phyloP scores from a whole-genome alignment of 441 rosid species.

The Adansonia rubrostipa region DNA sequence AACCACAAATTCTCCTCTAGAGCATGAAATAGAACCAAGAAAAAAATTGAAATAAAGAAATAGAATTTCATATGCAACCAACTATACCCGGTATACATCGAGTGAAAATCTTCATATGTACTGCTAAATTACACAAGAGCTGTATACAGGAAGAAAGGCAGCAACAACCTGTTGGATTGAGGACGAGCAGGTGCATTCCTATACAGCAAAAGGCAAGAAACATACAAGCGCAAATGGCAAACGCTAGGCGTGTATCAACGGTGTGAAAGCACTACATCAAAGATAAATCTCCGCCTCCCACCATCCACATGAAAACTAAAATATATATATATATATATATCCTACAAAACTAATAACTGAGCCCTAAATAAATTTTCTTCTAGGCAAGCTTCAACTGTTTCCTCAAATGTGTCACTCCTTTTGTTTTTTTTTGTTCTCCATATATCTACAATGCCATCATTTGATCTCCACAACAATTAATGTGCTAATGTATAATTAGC shows the following conservation, averaged over 20 bases:
- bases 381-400: slow-evolving; percentile 29
- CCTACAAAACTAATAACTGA: slow-evolving; percentile 23
- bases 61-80: slow-evolving; percentile 35
- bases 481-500: slow-evolving; percentile 37
- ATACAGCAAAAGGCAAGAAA: slow-evolving; percentile 25
- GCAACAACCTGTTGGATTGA: slow-evolving; percentile 31
- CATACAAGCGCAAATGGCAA: slow-evolving; percentile 27
- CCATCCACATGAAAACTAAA: slow-evolving; percentile 24
- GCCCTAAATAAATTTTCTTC: slow-evolving; percentile 28
- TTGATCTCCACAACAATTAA: slow-evolving; percentile 18
- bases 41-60: slow-evolving; percentile 7
- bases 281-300: slow-evolving; percentile 18
- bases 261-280: slow-evolving; percentile 27
- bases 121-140: slow-evolving; percentile 55
- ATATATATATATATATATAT: neutral
- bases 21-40: neutral
- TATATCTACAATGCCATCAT: neutral
- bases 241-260: slow-evolving; percentile 26
- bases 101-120: slow-evolving; percentile 54
- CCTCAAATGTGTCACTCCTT: slow-evolving; percentile 26
- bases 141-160: slow-evolving; percentile 36
- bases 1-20: neutral
- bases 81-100: slow-evolving; percentile 49
- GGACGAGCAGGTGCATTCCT: slow-evolving; percentile 29
- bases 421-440: slow-evolving; percentile 21